These are phyloP conservation scores for Cutaneotrichosporon sp. DNA, from an alignment of 1,284 basidiomycete species.

Conservation along the genomic window DNA sequence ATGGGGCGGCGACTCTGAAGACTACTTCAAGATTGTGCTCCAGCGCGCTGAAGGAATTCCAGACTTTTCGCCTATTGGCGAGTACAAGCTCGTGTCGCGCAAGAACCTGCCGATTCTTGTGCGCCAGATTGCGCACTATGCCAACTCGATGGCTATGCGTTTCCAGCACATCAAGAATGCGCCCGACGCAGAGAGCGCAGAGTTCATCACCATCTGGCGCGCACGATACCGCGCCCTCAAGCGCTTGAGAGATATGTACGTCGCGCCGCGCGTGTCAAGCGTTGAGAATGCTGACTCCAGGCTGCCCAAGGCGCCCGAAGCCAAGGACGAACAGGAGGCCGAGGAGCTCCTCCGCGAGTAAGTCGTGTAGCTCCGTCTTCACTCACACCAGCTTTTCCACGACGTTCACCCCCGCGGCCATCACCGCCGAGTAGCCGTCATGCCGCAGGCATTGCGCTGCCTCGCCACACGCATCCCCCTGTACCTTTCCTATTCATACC, in stretches of 20 bases:
- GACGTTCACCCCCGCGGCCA: not conserved
- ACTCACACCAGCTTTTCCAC: slow-evolving; percentile 9
- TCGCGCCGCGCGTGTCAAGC: not conserved
- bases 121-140: slow-evolving; percentile 74
- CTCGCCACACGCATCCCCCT: too few species aligned
- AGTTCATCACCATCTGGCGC: slow-evolving; percentile 86
- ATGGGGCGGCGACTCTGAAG: slow-evolving; percentile 36
- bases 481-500: too few species aligned
- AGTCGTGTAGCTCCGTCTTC: not conserved
- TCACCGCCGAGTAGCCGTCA: not conserved
- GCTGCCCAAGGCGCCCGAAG: slow-evolving; percentile 20
- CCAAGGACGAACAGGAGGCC: slow-evolving; percentile 21
- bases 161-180: slow-evolving; percentile 61
- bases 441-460: too few species aligned
- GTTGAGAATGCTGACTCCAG: slow-evolving; percentile 1
- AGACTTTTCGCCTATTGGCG: slow-evolving; percentile 82
- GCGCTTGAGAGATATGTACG: slow-evolving; percentile 52
- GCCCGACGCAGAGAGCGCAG: slow-evolving; percentile 63
- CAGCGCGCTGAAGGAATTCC: slow-evolving; percentile 82
- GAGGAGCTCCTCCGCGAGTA: slow-evolving; percentile 39
- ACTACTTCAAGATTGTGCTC: slow-evolving; percentile 86
- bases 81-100: slow-evolving; percentile 86
- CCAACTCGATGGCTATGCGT: slow-evolving; percentile 81
- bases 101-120: slow-evolving; percentile 74
- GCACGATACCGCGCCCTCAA: slow-evolving; percentile 71